These are phyloP conservation scores for Ganoderma lucidum DNA, from an alignment of 1,284 basidiomycete species.

Conservation along the genomic window DNA sequence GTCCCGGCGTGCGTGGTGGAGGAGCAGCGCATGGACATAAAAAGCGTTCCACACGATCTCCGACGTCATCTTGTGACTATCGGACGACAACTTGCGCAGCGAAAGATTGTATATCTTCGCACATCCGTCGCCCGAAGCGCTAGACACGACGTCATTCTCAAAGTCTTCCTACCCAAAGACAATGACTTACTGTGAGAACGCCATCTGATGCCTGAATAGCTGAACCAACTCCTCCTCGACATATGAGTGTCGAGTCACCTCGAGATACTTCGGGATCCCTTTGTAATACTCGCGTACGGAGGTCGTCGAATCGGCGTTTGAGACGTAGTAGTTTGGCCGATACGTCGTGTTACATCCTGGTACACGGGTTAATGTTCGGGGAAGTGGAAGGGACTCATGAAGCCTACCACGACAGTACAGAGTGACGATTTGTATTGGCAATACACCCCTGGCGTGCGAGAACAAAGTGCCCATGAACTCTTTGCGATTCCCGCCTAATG, in stretches of 20 bases:
- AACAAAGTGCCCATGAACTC: not conserved
- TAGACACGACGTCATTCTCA: not conserved
- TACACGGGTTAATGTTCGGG: not conserved
- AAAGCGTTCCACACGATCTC: constrained; percentile 5
- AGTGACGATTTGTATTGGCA: not conserved
- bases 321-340: not conserved
- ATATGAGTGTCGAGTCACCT: not conserved
- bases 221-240: not conserved
- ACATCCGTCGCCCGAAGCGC: not conserved
- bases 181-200: not conserved
- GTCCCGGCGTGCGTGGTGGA: not conserved
- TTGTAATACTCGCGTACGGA: not conserved
- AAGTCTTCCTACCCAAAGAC: not conserved
- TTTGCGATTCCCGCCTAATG: not conserved
- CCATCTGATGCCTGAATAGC: constrained; percentile 1
- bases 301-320: not conserved
- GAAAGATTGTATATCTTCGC: not conserved
- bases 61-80: not conserved
- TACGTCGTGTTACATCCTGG: not conserved
- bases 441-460: not conserved
- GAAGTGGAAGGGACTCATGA: not conserved
- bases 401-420: not conserved
- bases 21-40: constrained; percentile 7
- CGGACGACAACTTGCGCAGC: not conserved
- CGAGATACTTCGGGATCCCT: not conserved